Conservation (phyloP, 1,139 yeast species). For the Suhomyces panamericanus region DNA sequence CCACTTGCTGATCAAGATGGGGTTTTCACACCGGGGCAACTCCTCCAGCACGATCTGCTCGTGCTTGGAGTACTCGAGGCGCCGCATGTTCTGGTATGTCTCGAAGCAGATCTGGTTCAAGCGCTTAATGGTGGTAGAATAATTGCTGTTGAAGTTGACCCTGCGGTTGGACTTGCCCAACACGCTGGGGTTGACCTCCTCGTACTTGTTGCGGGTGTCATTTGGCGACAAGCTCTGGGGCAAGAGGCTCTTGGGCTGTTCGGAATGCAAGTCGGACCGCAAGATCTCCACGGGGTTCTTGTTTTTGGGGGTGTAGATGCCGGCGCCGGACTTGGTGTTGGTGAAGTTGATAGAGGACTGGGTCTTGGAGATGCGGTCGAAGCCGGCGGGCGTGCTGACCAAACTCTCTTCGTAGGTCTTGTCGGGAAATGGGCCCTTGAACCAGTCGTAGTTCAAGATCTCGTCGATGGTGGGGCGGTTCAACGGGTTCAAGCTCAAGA, state of each 20-base stretch:
- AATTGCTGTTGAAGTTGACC: constrained; percentile 45
- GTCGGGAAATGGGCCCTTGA: constrained; percentile 82
- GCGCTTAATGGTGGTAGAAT: constrained; percentile 40
- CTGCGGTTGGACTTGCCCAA: constrained; percentile 41
- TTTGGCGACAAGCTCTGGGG: constrained; percentile 93
- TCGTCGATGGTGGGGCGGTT: constrained; percentile 81
- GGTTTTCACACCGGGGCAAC: constrained; percentile 55
- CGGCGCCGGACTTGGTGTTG: constrained; percentile 62
- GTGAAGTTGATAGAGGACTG: constrained; percentile 73
- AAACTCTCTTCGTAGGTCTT: constrained; percentile 63
- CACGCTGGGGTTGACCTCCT: constrained; percentile 57
- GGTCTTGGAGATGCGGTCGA: constrained; percentile 53
- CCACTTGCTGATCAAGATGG: constrained; percentile 89
- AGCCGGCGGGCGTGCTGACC: constrained; percentile 56
- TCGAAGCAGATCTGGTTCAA: constrained; percentile 43
- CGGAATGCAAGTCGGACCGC: constrained; percentile 68
- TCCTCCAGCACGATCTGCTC: constrained; percentile 37
- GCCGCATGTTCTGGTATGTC: constrained; percentile 44
- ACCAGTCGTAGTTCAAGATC: constrained; percentile 80
- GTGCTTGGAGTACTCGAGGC: constrained; percentile 38
- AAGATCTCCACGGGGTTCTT: constrained; percentile 71
- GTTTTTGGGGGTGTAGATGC: constrained; percentile 55
- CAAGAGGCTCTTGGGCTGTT: constrained; percentile 66
- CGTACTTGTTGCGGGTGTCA: constrained; percentile 84
- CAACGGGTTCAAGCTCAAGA: constrained; percentile 76